Conservation (phyloP, 2,329 filamentous ascomycete genomes). For the Cryphonectria radicalis region DNA sequence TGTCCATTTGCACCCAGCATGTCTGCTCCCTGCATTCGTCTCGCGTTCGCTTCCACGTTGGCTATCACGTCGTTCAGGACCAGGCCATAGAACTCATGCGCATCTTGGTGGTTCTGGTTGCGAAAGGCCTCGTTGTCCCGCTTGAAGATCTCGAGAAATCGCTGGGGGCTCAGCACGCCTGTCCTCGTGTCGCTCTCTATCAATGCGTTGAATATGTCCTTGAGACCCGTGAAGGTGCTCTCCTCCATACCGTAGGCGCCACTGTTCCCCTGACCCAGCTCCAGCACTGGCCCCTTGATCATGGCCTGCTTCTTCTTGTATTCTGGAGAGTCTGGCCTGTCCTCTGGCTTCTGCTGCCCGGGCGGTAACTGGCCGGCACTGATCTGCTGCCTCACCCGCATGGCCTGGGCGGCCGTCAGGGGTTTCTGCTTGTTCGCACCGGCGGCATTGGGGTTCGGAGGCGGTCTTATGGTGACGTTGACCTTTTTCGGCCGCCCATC, state of each 20-base stretch:
- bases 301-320: conserved; percentile 98
- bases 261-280: conserved; percentile 81
- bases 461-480: conserved; percentile 64
- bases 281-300: conserved; percentile 49
- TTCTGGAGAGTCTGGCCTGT: conserved; percentile 92
- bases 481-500: conserved; percentile 61
- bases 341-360: conserved; percentile 71
- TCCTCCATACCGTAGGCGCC: conserved; percentile 89
- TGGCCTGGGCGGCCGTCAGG: conserved; percentile 58
- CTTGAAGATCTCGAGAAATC: conserved; percentile 92
- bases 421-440: conserved; percentile 54
- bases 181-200: conserved; percentile 81
- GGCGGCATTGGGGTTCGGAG: conserved; percentile 54
- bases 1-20: conserved; percentile 48
- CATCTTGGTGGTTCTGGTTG: conserved; percentile 96
- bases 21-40: conserved; percentile 59
- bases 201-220: conserved; percentile 93
- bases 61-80: conserved; percentile 95
- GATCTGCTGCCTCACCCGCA: conserved; percentile 60
- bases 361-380: conserved; percentile 58
- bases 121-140: conserved; percentile 97
- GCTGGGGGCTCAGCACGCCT: conserved; percentile 88
- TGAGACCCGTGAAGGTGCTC: conserved; percentile 89
- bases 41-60: conserved; percentile 88
- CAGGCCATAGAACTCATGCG: conserved; percentile 94